phyloP scores from a whole-genome alignment of 306 rosid species.

The Gastrolobium villosum region DNA sequence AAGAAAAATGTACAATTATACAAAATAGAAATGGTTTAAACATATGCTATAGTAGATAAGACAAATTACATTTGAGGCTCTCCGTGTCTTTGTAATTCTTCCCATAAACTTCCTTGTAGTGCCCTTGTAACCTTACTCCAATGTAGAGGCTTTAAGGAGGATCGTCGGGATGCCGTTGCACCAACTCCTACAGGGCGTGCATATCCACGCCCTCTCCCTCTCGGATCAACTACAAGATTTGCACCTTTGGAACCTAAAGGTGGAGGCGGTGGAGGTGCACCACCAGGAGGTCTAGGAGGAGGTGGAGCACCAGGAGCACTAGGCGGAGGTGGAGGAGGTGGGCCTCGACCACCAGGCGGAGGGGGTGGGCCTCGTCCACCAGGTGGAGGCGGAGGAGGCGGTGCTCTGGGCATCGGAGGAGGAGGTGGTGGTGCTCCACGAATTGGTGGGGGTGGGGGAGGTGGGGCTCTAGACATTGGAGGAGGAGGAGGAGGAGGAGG shows the following conservation, averaged over 20 bases:
- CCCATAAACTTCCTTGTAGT: constrained; percentile 98
- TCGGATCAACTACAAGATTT: constrained; percentile 56
- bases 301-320: constrained; percentile 61
- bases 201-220: constrained; percentile 94
- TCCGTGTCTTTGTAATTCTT: constrained; percentile 88
- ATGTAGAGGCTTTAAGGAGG: constrained; percentile 91
- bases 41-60: constrained; percentile 35
- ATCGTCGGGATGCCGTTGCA: constrained; percentile 66
- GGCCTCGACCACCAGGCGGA: constrained; percentile 48
- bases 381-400: constrained; percentile 60
- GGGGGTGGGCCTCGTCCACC: constrained; percentile 65
- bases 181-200: constrained; percentile 66
- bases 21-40: constrained; percentile 32
- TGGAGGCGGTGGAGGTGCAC: constrained; percentile 80
- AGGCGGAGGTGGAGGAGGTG: constrained; percentile 67
- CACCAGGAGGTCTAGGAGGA: constrained; percentile 75
- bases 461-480: constrained; percentile 25
- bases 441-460: constrained; percentile 56
- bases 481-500: constrained; percentile 26
- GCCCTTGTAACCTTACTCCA: constrained; percentile 98
- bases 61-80: constrained; percentile 79
- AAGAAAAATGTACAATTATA: constrained; percentile 8
- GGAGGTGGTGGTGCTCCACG: constrained; percentile 59
- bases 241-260: constrained; percentile 67
- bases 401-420: constrained; percentile 45